Conservation (phyloP, 73 alveolate species). For the Paramecium octaurelia region DNA sequence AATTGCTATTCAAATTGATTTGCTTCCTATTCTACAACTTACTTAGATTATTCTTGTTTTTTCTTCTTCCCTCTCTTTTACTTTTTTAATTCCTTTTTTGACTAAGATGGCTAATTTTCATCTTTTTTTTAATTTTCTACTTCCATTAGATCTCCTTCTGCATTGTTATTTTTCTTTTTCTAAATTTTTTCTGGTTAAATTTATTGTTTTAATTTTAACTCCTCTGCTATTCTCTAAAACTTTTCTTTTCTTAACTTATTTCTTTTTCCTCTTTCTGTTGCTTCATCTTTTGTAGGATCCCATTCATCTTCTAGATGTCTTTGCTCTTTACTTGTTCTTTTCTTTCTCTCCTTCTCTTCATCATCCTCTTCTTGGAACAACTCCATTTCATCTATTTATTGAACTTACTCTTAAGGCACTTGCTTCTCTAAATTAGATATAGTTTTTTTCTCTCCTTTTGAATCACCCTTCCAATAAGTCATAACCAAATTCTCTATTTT, state of each 20-base stretch:
- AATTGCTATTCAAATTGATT: background rate
- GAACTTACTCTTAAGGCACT: background rate
- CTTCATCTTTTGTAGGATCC: constrained; percentile 37
- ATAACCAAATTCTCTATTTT: background rate
- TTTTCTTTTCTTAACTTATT: constrained; percentile 26
- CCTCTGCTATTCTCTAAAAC: background rate
- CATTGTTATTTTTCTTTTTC: background rate
- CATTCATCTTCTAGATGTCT: constrained; percentile 37
- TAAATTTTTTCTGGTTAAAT: background rate
- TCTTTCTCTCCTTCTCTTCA: background rate
- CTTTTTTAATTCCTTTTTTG: background rate
- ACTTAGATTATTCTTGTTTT: background rate
- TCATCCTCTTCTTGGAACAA: background rate
- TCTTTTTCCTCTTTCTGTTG: background rate
- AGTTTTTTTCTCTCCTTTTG: background rate
- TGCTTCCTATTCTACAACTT: background rate
- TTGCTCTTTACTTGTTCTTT: background rate
- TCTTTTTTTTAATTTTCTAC: background rate
- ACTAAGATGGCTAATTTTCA: background rate
- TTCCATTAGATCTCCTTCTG: background rate
- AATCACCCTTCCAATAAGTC: constrained; percentile 13
- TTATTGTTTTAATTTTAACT: background rate
- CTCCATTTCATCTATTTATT: background rate
- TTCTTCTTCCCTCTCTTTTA: background rate
- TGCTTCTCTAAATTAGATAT: background rate